These are phyloP conservation scores for Erysimum cheiranthoides DNA, from an alignment of 345 rosid species.

Conservation along the genomic window DNA sequence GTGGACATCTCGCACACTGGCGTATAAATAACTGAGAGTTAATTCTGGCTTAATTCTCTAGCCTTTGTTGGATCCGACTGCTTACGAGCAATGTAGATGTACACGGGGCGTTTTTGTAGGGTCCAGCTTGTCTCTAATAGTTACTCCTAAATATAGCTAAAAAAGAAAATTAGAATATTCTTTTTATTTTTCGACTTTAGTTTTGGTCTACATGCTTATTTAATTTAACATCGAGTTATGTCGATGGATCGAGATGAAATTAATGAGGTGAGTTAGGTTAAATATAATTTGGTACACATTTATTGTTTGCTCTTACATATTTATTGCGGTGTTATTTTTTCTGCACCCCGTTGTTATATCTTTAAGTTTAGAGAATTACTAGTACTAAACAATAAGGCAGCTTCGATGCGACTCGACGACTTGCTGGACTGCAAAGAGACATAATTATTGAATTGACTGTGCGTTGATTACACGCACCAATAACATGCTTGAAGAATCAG, in stretches of 20 bases:
- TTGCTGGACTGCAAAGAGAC: neutral
- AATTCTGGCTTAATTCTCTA: too few species aligned
- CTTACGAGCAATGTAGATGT: neutral
- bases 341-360: neutral
- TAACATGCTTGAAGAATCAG: constrained; percentile 5
- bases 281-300: constrained; percentile 27
- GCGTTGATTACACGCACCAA: constrained; percentile 16
- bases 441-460: neutral
- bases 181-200: too few species aligned
- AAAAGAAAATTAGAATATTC: neutral
- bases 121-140: neutral
- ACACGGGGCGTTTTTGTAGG: neutral
- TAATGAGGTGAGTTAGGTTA: constrained; percentile 24
- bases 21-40: too few species aligned
- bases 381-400: constrained; percentile 8
- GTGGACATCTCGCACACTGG: too few species aligned
- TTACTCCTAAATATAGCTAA: neutral
- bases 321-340: constrained; percentile 11
- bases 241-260: constrained; percentile 27
- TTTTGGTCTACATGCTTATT: too few species aligned
- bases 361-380: too few species aligned
- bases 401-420: constrained; percentile 29
- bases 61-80: too few species aligned
- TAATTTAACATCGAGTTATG: neutral
- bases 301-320: constrained; percentile 24